A percentile compares a stretch with the other conserved stretches of the same genome.
These are phyloP conservation scores for Trichoderma koningiopsis DNA, from an alignment of 2,329 filamentous ascomycete genomes.

Conservation along the genomic window DNA sequence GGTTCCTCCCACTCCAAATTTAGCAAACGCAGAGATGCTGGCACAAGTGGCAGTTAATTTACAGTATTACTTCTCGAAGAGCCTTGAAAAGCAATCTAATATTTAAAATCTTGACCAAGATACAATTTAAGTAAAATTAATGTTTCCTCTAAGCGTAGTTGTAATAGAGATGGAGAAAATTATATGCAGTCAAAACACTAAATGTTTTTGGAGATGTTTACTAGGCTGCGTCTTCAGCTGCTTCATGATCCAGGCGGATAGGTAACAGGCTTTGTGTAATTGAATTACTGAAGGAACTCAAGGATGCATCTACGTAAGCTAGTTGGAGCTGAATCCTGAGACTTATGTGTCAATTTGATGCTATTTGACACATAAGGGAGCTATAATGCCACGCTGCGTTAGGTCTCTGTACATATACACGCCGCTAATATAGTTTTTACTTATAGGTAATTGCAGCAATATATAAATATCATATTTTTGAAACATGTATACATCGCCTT, in stretches of 20 bases:
- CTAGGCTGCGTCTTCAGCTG: background rate
- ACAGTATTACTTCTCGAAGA: too few species aligned
- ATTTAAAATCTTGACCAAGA: too few species aligned
- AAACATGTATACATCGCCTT: background rate
- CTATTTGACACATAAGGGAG: background rate
- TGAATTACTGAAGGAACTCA: background rate
- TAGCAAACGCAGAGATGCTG: too few species aligned
- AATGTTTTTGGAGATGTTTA: background rate
- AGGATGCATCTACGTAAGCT: background rate
- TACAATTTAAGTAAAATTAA: too few species aligned
- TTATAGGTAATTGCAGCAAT: background rate
- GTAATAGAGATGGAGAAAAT: background rate
- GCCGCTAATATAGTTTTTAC: background rate
- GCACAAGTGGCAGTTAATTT: too few species aligned
- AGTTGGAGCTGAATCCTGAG: background rate
- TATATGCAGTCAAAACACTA: too few species aligned
- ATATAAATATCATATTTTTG: too few species aligned
- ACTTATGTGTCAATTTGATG: too few species aligned
- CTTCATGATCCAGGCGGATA: background rate
- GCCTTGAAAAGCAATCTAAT: too few species aligned
- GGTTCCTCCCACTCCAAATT: too few species aligned
- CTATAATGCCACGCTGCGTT: background rate
- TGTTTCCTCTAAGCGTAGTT: too few species aligned
- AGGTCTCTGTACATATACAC: background rate
- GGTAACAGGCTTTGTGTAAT: background rate